Conservation (phyloP, 2,329 filamentous ascomycete species). For the Fusarium cicatricum region DNA sequence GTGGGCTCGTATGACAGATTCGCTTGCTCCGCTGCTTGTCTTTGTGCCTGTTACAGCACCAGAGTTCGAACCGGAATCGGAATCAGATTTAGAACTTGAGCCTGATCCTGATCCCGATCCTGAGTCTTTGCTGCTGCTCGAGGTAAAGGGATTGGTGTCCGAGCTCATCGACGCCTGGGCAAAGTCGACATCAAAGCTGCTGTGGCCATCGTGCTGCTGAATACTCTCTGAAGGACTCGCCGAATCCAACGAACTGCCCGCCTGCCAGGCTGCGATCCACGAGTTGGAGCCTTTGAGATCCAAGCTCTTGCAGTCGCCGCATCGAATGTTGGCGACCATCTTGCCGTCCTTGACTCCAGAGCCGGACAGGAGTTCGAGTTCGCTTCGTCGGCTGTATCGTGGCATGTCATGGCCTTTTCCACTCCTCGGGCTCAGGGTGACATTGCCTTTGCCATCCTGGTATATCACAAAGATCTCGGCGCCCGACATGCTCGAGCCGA, state of each 20-base stretch:
- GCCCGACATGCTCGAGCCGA: slow-evolving; percentile 62
- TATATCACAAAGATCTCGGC: slow-evolving; percentile 72
- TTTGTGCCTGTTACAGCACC: slow-evolving; percentile 22
- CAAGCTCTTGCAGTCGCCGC: slow-evolving; percentile 61
- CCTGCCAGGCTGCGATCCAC: slow-evolving; percentile 66
- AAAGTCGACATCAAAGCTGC: slow-evolving; percentile 58
- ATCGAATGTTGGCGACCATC: slow-evolving; percentile 68
- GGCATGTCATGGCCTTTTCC: slow-evolving; percentile 60
- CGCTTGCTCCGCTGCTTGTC: slow-evolving; percentile 26
- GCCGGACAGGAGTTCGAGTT: slow-evolving; percentile 64
- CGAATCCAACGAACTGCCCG: slow-evolving; percentile 55
- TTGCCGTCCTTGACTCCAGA: slow-evolving; percentile 61
- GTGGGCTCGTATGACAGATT: slow-evolving; percentile 54
- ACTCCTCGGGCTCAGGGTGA: slow-evolving; percentile 67
- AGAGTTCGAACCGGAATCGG: slow-evolving; percentile 10
- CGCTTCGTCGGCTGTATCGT: slow-evolving; percentile 51
- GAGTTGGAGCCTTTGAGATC: slow-evolving; percentile 50
- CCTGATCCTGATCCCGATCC: slow-evolving; percentile 10
- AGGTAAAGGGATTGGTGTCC: slow-evolving; percentile 62
- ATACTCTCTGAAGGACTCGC: slow-evolving; percentile 52
- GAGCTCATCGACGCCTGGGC: slow-evolving; percentile 54
- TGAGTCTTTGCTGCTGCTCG: slow-evolving; percentile 12
- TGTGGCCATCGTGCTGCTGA: slow-evolving; percentile 55
- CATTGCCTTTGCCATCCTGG: slow-evolving; percentile 63
- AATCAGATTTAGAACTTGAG: not conserved